Base-by-base conservation (phyloP, 768 basidiomycete species). In the Boletus edulis region DNA sequence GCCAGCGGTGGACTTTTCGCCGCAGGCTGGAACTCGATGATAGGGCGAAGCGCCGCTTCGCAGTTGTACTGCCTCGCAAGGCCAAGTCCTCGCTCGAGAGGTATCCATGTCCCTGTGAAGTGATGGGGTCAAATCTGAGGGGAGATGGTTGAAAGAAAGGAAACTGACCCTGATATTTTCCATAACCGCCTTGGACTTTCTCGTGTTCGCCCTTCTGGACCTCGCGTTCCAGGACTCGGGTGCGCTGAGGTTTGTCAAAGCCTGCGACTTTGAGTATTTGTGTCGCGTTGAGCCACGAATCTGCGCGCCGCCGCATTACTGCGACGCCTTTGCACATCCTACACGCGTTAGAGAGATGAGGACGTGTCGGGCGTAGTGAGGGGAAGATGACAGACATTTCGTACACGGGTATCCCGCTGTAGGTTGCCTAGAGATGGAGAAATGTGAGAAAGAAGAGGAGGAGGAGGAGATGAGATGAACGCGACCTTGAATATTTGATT, bases 231-330 rank as follows among this genome's bases (percentile, higher is more conserved):
- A 99, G 81, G 15, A 99, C 95, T 51, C 97, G 86, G 55, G 97
- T 99, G 46, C 97, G 80, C 69, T 98, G 97, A 2, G 97, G 97
- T 71, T 99, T 99, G 76, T 99, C 97, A 64, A 98, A 98, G 11
- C 96, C 97, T 29, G 95, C 97, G 62, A 99, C 96, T 72, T 99
- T 99, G 67, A 99, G 84, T 60, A 99, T 97, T 70, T 96, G 94
- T 1, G 97, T 99, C 73, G 97, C 97, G 81, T 99, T 99, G 54
- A 99, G 81, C 91, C 97, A 99, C 40, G 89, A 90, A 75, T 99
- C 97, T 37, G 91, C 82, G 69, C 94, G 88, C 65, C 97, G 83
- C 46, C 96, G 85, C 97, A 99, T 99, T 58, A 98, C 94, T 51
- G 97, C 96, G 67, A 98, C 91, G 50, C 90, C 87, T 69, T 93